These are phyloP conservation scores for Agastache rugosa DNA, from an alignment of 257 asterid genomes.

Conservation along the genomic window DNA sequence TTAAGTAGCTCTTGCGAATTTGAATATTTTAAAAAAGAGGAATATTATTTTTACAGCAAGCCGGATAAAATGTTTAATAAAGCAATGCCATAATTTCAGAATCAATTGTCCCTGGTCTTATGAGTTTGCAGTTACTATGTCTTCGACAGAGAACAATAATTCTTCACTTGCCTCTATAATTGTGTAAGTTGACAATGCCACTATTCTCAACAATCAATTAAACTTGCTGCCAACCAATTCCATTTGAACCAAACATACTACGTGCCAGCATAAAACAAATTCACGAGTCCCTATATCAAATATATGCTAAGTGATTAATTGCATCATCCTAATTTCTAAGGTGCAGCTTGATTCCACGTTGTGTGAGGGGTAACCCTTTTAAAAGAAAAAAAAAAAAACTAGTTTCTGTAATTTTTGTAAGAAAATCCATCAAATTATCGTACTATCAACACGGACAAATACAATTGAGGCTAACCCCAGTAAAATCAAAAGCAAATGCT, in stretches of 20 bases:
- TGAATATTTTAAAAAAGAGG: background rate
- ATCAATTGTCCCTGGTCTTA: background rate
- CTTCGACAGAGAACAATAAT: background rate
- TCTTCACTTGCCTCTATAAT: conserved; percentile 1
- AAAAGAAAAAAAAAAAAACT: background rate
- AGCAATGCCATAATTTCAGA: background rate
- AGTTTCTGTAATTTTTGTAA: background rate
- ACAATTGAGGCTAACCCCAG: conserved; percentile 23
- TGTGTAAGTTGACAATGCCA: conserved; percentile 26
- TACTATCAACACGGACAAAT: background rate
- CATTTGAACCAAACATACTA: conserved; percentile 7
- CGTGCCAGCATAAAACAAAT: background rate
- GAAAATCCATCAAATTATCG: conserved; percentile 15
- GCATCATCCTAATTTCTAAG: background rate
- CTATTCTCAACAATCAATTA: conserved; percentile 9
- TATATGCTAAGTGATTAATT: conserved; percentile 17
- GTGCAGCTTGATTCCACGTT: conserved; percentile 18
- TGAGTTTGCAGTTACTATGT: conserved; percentile 21
- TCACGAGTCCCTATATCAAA: conserved; percentile 3
- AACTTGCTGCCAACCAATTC: conserved; percentile 18
- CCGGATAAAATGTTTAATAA: background rate
- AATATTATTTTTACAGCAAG: background rate
- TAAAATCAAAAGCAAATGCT: conserved; percentile 3
- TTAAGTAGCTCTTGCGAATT: background rate
- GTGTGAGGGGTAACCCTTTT: background rate